These are phyloP conservation scores for Fusarium burgessii DNA, from an alignment of 2,329 filamentous ascomycete species.

Conservation along the genomic window DNA sequence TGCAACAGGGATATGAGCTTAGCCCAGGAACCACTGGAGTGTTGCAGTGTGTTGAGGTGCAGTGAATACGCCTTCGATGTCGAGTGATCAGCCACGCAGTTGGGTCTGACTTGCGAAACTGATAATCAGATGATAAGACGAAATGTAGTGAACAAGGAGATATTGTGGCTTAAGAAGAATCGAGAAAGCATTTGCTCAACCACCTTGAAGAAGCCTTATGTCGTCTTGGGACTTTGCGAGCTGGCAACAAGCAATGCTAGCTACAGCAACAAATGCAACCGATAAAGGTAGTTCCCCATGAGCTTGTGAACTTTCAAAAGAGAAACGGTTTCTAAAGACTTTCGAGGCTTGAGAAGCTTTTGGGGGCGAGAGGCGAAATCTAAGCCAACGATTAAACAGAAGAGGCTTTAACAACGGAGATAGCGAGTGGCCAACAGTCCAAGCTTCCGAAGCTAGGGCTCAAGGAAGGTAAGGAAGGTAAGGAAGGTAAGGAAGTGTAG, in stretches of 20 bases:
- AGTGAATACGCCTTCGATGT: slow-evolving; percentile 17
- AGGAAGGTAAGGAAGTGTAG: slow-evolving; percentile 28
- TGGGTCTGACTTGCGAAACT: slow-evolving; percentile 17
- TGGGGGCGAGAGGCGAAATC: slow-evolving; percentile 37
- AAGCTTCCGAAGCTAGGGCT: slow-evolving; percentile 43
- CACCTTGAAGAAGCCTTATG: not conserved
- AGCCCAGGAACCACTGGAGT: slow-evolving; percentile 24
- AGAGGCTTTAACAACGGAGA: slow-evolving; percentile 37
- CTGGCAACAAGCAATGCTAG: slow-evolving; percentile 21
- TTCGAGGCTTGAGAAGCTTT: slow-evolving; percentile 30
- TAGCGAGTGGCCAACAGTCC: slow-evolving; percentile 41
- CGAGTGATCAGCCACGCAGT: slow-evolving; percentile 29
- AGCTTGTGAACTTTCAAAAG: slow-evolving; percentile 31
- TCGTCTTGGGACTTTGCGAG: slow-evolving; percentile 3
- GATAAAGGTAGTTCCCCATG: slow-evolving; percentile 28
- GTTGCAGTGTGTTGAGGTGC: slow-evolving; percentile 21
- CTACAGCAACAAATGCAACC: slow-evolving; percentile 19
- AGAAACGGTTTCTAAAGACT: slow-evolving; percentile 24
- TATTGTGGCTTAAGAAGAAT: not conserved
- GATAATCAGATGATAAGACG: not conserved
- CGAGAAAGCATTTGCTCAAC: slow-evolving; percentile 4
- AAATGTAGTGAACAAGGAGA: slow-evolving; percentile 1
- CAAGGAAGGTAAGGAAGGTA: too few species aligned
- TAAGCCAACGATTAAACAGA: slow-evolving; percentile 31
- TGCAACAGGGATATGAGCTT: slow-evolving; percentile 39